phyloP scores from a whole-genome alignment of 805 yeast genomes.

The Metschnikowia matae region DNA sequence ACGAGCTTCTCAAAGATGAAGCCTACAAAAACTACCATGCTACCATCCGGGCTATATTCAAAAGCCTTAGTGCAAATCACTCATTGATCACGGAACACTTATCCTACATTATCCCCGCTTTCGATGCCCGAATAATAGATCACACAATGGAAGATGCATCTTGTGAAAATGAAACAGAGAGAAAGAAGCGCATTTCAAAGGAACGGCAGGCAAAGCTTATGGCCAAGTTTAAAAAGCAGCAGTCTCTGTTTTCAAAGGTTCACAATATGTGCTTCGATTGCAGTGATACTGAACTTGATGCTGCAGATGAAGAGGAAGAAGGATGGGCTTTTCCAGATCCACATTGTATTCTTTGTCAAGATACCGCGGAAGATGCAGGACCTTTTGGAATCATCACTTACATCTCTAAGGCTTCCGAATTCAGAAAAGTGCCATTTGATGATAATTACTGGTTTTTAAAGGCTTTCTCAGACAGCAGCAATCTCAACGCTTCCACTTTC shows the following conservation, averaged over 20 bases:
- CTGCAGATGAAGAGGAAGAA: constrained; percentile 27
- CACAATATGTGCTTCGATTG: constrained; percentile 31
- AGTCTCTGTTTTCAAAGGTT: constrained; percentile 63
- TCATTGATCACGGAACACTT: constrained; percentile 19
- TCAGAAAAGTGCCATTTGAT: constrained; percentile 60
- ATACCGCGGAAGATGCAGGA: constrained; percentile 60
- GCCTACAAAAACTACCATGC: constrained; percentile 43
- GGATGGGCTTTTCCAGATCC: constrained; percentile 70
- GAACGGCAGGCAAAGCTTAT: constrained; percentile 65
- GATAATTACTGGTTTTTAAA: constrained; percentile 62
- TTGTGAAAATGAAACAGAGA: constrained; percentile 42
- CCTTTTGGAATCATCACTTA: constrained; percentile 74
- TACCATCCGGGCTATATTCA: constrained; percentile 55
- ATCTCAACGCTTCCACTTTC: constrained; percentile 22
- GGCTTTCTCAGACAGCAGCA: constrained; percentile 49
- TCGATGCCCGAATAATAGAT: constrained; percentile 23
- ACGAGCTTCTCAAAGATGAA: constrained; percentile 38
- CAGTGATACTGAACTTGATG: constrained; percentile 43
- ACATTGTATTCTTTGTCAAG: constrained; percentile 78
- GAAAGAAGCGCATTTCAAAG: constrained; percentile 65
- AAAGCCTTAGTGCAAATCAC: constrained; percentile 25
- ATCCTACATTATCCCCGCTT: constrained; percentile 19
- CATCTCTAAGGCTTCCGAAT: constrained; percentile 54
- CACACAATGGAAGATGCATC: constrained; percentile 10
- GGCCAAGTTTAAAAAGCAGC: constrained; percentile 79